Conservation (phyloP, 768 basidiomycete genomes). For the Tricholomella constricta region DNA sequence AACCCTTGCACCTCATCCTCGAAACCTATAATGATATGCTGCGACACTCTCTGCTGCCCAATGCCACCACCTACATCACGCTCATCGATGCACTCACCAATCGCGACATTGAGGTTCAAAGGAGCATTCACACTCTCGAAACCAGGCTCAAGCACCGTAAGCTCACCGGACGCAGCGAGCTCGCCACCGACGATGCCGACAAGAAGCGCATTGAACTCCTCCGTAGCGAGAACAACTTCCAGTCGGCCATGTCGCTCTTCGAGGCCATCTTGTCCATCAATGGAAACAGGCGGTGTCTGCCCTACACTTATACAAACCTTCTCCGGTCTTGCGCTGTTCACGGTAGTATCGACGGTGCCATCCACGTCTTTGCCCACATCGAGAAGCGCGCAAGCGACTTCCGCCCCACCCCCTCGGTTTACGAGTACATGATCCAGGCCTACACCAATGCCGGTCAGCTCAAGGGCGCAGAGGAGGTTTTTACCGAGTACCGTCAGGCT, state of each 20-base stretch:
- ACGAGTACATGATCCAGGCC: slow-evolving; percentile 56
- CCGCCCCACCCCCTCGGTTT: slow-evolving; percentile 40
- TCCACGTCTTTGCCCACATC: slow-evolving; percentile 64
- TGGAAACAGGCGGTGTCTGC: slow-evolving; percentile 32
- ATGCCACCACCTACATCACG: slow-evolving; percentile 56
- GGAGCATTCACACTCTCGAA: slow-evolving; percentile 44
- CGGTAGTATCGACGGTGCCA: slow-evolving; percentile 57
- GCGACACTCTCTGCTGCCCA: slow-evolving; percentile 60
- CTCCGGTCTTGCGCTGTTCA: slow-evolving; percentile 64
- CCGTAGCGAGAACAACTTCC: slow-evolving; percentile 67
- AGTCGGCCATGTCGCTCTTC: slow-evolving; percentile 73
- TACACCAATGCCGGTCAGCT: slow-evolving; percentile 57
- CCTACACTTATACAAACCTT: slow-evolving; percentile 50
- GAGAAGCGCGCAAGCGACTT: slow-evolving; percentile 41
- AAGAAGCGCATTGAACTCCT: slow-evolving; percentile 45
- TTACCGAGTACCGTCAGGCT: slow-evolving; percentile 56
- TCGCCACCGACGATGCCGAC: slow-evolving; percentile 26
- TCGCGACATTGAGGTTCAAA: slow-evolving; percentile 67
- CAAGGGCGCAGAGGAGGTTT: slow-evolving; percentile 54
- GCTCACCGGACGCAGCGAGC: slow-evolving; percentile 27
- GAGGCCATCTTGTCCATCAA: slow-evolving; percentile 50
- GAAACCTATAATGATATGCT: slow-evolving; percentile 77
- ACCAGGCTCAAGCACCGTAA: slow-evolving; percentile 38
- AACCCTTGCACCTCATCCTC: slow-evolving; percentile 57
- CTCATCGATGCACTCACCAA: slow-evolving; percentile 64